phyloP scores from a whole-genome alignment of 2,329 filamentous ascomycete genomes.

The Dothiorella sarmentorum region DNA sequence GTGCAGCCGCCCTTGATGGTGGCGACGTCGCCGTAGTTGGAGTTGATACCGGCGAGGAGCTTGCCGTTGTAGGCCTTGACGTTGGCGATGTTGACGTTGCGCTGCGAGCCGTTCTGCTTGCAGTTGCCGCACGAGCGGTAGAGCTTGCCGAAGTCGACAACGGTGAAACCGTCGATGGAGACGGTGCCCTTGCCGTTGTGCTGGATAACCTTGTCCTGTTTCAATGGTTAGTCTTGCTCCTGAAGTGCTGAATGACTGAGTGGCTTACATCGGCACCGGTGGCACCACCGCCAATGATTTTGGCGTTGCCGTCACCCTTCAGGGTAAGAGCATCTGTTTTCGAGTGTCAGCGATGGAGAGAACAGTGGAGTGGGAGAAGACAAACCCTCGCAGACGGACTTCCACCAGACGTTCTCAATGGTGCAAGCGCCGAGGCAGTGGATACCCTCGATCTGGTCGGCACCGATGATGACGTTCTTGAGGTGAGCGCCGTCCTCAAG shows the following conservation, averaged over 20 bases:
- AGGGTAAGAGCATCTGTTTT: slow-evolving; percentile 31
- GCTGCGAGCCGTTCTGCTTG: slow-evolving; percentile 44
- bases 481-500: slow-evolving; percentile 35
- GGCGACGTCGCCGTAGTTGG: slow-evolving; percentile 44
- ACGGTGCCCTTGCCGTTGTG: slow-evolving; percentile 33
- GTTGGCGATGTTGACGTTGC: slow-evolving; percentile 26
- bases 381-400: slow-evolving; percentile 36
- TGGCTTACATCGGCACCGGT: slow-evolving; percentile 24
- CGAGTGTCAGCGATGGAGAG: neutral
- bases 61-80: slow-evolving; percentile 13
- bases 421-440: slow-evolving; percentile 51
- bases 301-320: slow-evolving; percentile 22
- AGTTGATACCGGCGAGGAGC: slow-evolving; percentile 21
- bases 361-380: neutral
- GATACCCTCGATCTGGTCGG: slow-evolving; percentile 47
- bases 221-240: too few species aligned
- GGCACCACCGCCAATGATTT: slow-evolving; percentile 30
- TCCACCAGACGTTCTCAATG: slow-evolving; percentile 36
- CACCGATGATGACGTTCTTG: slow-evolving; percentile 49
- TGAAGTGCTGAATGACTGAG: too few species aligned
- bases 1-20: slow-evolving; percentile 20
- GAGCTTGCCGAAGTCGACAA: slow-evolving; percentile 30
- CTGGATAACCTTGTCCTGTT: slow-evolving; percentile 34
- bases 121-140: slow-evolving; percentile 31
- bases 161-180: slow-evolving; percentile 30